Evolutionary conservation across 1,284 basidiomycete species (phyloP).

Genomic region (Wolfiporia cocos): DNA sequence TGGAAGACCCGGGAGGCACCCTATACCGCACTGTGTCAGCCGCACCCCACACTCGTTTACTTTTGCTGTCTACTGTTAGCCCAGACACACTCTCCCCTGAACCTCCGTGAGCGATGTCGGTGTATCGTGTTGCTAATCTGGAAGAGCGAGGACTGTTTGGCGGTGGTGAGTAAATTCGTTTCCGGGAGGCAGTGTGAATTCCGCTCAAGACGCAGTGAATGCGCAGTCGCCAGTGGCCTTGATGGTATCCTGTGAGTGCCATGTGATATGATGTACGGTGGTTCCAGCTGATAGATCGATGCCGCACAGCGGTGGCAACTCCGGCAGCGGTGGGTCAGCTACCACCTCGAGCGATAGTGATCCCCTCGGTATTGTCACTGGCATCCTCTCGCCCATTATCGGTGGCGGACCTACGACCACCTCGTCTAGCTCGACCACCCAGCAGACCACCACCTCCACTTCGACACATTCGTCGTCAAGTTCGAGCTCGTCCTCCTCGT

Average conservation of each 20-base stretch:
- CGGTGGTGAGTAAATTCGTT: slow-evolving; percentile 5
- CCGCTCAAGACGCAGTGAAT: not conserved
- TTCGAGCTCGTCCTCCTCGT: slow-evolving; percentile 1
- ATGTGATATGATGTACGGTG: not conserved
- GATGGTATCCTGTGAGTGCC: slow-evolving; percentile 2
- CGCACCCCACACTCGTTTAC: slow-evolving; percentile 3
- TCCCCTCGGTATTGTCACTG: slow-evolving; percentile 1
- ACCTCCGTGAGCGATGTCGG: not conserved
- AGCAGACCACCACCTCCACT: not conserved
- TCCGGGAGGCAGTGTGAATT: not conserved
- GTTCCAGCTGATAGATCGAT: not conserved
- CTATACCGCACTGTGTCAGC: not conserved
- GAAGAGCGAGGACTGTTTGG: slow-evolving; percentile 4
- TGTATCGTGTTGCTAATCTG: not conserved
- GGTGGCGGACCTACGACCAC: not conserved
- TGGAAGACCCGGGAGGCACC: slow-evolving; percentile 9
- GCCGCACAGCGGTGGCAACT: not conserved
- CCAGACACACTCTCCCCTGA: slow-evolving; percentile 1
- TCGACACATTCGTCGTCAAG: slow-evolving; percentile 5
- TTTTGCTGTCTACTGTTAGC: not conserved
- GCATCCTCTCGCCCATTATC: not conserved
- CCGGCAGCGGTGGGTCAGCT: too few relatives aligned
- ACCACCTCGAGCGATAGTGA: not conserved
- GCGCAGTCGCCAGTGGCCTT: not conserved
- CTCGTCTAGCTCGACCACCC: not conserved